phyloP scores from a whole-genome alignment of 176 grass and related monocot species.

The Puya raimondii region DNA sequence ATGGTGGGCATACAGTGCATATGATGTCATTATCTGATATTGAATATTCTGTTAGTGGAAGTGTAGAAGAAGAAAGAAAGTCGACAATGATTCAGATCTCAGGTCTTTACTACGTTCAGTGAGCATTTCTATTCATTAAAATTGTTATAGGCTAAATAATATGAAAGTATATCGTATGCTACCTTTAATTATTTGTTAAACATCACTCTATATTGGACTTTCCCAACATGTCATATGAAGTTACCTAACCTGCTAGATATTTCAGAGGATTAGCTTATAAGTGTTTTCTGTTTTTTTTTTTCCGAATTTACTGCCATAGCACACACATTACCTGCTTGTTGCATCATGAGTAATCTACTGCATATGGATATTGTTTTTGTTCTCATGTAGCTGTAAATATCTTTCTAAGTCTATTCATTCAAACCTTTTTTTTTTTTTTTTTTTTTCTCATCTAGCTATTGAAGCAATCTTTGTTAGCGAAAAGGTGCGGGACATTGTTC shows the following conservation, averaged over 20 bases:
- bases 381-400: slow-evolving; percentile 10
- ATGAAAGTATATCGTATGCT: slow-evolving; percentile 16
- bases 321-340: too few relatives aligned
- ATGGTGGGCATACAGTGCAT: slow-evolving; percentile 65
- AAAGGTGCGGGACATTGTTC: slow-evolving; percentile 78
- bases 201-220: too few relatives aligned
- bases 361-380: background rate
- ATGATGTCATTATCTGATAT: slow-evolving; percentile 39
- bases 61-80: slow-evolving; percentile 23
- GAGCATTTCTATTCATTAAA: slow-evolving; percentile 9
- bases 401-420: background rate
- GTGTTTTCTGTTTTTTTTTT: too few relatives aligned
- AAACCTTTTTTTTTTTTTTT: slow-evolving; percentile 17
- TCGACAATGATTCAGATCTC: slow-evolving; percentile 37
- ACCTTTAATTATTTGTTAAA: too few relatives aligned
- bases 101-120: slow-evolving; percentile 36
- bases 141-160: background rate
- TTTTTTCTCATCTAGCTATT: slow-evolving; percentile 43
- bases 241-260: too few relatives aligned
- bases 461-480: slow-evolving; percentile 78
- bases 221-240: too few relatives aligned
- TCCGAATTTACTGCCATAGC: too few relatives aligned
- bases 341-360: background rate
- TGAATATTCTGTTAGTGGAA: slow-evolving; percentile 26
- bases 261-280: too few relatives aligned